Conservation (phyloP, 1,284 basidiomycete genomes). For the Trichosporon ovoides region DNA sequence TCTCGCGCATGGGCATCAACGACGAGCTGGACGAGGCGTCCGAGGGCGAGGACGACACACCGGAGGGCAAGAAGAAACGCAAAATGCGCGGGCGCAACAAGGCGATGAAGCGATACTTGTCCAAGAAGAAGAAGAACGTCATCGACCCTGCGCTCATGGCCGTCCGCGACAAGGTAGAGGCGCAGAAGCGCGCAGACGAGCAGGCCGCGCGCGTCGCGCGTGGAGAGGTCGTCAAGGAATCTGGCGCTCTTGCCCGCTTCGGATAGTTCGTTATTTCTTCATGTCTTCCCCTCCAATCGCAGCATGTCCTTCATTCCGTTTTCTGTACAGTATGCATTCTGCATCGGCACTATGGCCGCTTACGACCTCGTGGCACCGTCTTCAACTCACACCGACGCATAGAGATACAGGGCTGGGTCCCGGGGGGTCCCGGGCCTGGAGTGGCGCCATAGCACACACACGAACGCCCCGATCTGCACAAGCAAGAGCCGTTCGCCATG, state of each 20-base stretch:
- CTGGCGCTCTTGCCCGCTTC: conserved; percentile 35
- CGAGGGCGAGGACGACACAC: conserved; percentile 36
- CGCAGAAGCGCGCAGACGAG: conserved; percentile 31
- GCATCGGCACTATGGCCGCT: too few species aligned
- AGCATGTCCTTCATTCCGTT: conserved; percentile 6
- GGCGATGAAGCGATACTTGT: conserved; percentile 73
- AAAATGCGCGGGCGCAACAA: conserved; percentile 81
- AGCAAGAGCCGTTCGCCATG: too few species aligned
- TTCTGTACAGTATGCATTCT: too few species aligned
- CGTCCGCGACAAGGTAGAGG: conserved; percentile 33
- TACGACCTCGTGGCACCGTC: not conserved
- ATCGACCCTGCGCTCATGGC: conserved; percentile 67
- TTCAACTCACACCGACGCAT: too few species aligned
- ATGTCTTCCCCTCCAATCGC: too few species aligned
- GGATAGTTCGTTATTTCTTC: conserved; percentile 17
- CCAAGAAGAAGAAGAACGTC: conserved; percentile 82
- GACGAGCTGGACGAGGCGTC: conserved; percentile 44
- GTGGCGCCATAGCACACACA: too few species aligned
- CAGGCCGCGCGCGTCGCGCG: conserved; percentile 22
- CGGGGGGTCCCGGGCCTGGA: too few species aligned
- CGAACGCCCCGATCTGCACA: too few species aligned
- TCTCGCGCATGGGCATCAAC: conserved; percentile 39
- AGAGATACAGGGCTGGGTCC: too few species aligned
- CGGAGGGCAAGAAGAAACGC: conserved; percentile 55
- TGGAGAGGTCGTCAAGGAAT: conserved; percentile 34